Evolutionary conservation across 495 filamentous ascomycete genomes (phyloP).

Genomic region (Stereocaulon alpinum): DNA sequence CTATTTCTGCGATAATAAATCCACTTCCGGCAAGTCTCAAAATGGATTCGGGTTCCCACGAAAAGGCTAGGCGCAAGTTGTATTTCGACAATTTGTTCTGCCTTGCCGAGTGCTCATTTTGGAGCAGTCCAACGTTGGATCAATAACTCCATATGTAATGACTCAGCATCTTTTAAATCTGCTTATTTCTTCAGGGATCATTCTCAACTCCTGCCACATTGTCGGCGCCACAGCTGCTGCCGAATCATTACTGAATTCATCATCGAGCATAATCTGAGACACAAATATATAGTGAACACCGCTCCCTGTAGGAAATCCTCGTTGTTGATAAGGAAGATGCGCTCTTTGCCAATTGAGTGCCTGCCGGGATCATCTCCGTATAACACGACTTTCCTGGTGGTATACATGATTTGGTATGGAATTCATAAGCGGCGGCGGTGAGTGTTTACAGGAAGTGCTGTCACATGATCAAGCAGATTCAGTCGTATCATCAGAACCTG

Average conservation of each 20-base stretch:
- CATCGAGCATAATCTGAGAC: not conserved
- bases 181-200: not conserved
- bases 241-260: too few relatives aligned
- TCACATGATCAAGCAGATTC: not conserved
- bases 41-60: too few relatives aligned
- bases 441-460: too few relatives aligned
- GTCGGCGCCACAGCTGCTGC: not conserved
- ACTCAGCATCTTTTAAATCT: not conserved
- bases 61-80: too few relatives aligned
- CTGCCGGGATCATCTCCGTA: not conserved
- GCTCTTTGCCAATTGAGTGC: not conserved
- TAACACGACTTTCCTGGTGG: not conserved
- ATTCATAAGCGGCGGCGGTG: not conserved
- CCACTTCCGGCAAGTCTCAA: too few relatives aligned
- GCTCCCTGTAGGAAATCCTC: not conserved
- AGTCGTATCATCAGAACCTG: not conserved
- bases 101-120: too few relatives aligned
- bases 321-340: not conserved
- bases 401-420: not conserved
- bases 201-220: not conserved
- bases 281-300: fast-evolving
- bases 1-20: too few relatives aligned
- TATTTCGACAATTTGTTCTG: too few relatives aligned
- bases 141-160: not conserved
- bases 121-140: not conserved